A percentile compares a stretch with the other conserved stretches of the same genome.
phyloP scores from a whole-genome alignment of 2,329 filamentous ascomycete genomes.

The Aureobasidium melanogenum region DNA sequence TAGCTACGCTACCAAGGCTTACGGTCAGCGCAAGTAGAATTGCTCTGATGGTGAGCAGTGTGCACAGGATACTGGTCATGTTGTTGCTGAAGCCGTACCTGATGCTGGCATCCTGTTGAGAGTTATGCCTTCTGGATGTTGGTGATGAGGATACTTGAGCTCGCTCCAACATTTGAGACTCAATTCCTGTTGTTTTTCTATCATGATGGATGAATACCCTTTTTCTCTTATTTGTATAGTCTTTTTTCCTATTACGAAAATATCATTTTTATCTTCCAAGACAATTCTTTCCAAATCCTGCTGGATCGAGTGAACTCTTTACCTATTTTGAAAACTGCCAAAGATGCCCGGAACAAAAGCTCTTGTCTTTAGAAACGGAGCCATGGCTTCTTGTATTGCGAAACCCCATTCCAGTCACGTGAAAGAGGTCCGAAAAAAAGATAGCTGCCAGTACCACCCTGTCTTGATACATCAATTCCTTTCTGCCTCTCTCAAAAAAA shows the following conservation, averaged over 20 bases:
- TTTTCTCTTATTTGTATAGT: background rate
- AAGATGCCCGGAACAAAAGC: no score
- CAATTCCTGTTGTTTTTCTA: background rate
- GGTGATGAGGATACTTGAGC: background rate
- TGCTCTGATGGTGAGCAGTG: background rate
- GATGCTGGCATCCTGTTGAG: slow-evolving; percentile 2
- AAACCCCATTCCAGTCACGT: no score
- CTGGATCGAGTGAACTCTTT: no score
- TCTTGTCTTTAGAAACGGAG: no score
- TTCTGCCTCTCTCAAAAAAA: no score
- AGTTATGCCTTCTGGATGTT: background rate
- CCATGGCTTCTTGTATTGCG: no score
- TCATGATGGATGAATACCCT: slow-evolving; percentile 9
- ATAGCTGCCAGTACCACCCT: no score
- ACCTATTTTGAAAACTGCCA: no score
- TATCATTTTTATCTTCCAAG: background rate
- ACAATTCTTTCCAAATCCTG: background rate
- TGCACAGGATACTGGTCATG: background rate
- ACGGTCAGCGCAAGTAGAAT: slow-evolving; percentile 55
- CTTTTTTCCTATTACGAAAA: background rate
- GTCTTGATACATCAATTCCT: no score
- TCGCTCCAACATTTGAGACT: background rate
- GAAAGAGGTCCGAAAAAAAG: no score
- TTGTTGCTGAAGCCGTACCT: slow-evolving; percentile 7
- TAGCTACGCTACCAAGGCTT: slow-evolving; percentile 91